Evolutionary conservation across 2,329 filamentous ascomycete species (phyloP).

Genomic region (Colletotrichum zoysiae): DNA sequence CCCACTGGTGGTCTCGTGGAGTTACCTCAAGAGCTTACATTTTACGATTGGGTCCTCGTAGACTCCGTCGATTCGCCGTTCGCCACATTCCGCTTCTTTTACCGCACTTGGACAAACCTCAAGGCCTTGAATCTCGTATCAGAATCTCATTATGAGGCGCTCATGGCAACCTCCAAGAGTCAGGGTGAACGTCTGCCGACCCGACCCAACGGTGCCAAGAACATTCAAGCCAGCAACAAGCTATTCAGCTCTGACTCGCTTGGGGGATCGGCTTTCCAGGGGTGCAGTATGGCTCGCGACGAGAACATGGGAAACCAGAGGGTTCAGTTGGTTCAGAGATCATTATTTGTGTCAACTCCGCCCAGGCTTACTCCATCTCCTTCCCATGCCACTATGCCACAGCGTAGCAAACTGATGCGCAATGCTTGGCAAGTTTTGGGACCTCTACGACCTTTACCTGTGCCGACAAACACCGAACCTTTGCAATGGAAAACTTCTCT

Average conservation of each 20-base stretch:
- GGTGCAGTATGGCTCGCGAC: background rate
- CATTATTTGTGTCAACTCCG: slow-evolving; percentile 43
- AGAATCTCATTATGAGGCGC: slow-evolving; percentile 32
- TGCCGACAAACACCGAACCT: slow-evolving; percentile 44
- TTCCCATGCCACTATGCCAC: slow-evolving; percentile 43
- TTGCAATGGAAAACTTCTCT: slow-evolving; percentile 40
- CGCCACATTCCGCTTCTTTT: slow-evolving; percentile 68
- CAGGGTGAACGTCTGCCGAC: background rate
- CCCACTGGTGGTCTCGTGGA: slow-evolving; percentile 67
- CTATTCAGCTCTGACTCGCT: slow-evolving; percentile 4
- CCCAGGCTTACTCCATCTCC: slow-evolving; percentile 46
- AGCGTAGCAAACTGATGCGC: slow-evolving; percentile 50
- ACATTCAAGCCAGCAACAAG: background rate
- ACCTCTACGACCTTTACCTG: slow-evolving; percentile 47
- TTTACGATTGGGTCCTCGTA: slow-evolving; percentile 65
- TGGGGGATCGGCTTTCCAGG: slow-evolving; percentile 22
- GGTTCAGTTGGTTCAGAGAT: slow-evolving; percentile 31
- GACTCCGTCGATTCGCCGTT: slow-evolving; percentile 66
- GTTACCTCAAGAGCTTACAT: slow-evolving; percentile 62
- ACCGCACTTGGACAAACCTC: slow-evolving; percentile 65
- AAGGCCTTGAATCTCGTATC: slow-evolving; percentile 62
- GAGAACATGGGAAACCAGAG: slow-evolving; percentile 35
- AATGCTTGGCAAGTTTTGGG: slow-evolving; percentile 45
- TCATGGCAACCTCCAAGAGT: slow-evolving; percentile 14
- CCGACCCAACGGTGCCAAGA: background rate